Percentiles rank a stretch among this genome's conserved stretches.
Evolutionary conservation across 140 eudicot genomes (phyloP).

Genomic region (Ambrosia hybrid): DNA sequence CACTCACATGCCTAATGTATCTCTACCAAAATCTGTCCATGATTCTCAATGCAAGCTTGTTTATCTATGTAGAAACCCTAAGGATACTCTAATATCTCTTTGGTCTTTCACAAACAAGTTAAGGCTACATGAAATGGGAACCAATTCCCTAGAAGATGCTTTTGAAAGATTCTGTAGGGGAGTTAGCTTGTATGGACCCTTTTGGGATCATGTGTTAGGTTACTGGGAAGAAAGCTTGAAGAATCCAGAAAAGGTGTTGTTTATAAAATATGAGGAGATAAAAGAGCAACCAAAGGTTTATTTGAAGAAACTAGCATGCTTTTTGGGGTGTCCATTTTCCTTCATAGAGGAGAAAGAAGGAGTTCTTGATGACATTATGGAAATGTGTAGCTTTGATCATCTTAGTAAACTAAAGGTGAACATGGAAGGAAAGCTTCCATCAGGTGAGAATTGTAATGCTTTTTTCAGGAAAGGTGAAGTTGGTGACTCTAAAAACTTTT

Average conservation of each 20-base stretch:
- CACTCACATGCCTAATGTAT: slow-evolving; percentile 50
- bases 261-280: slow-evolving; percentile 20
- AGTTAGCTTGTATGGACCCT: slow-evolving; percentile 27
- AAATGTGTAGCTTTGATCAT: slow-evolving; percentile 20
- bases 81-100: slow-evolving; percentile 18
- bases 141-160: slow-evolving; percentile 8
- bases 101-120: slow-evolving; percentile 27
- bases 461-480: slow-evolving; percentile 27
- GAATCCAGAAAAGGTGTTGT: slow-evolving; percentile 15
- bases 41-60: slow-evolving; percentile 42
- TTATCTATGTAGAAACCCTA: slow-evolving; percentile 34
- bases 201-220: slow-evolving; percentile 26
- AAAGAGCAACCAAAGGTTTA: slow-evolving; percentile 17
- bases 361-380: slow-evolving; percentile 17
- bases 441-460: slow-evolving; percentile 11
- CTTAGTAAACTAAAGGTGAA: slow-evolving; percentile 24
- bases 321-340: slow-evolving; percentile 24
- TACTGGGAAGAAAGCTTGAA: slow-evolving; percentile 22
- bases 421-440: slow-evolving; percentile 26
- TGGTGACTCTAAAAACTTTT: slow-evolving; percentile 28
- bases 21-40: slow-evolving; percentile 39
- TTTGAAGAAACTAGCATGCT: slow-evolving; percentile 13
- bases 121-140: slow-evolving; percentile 20
- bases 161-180: slow-evolving; percentile 20
- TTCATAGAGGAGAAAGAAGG: slow-evolving; percentile 13